Conservation (phyloP, 805 yeast genomes). For the Torulaspora microellipsoides region DNA sequence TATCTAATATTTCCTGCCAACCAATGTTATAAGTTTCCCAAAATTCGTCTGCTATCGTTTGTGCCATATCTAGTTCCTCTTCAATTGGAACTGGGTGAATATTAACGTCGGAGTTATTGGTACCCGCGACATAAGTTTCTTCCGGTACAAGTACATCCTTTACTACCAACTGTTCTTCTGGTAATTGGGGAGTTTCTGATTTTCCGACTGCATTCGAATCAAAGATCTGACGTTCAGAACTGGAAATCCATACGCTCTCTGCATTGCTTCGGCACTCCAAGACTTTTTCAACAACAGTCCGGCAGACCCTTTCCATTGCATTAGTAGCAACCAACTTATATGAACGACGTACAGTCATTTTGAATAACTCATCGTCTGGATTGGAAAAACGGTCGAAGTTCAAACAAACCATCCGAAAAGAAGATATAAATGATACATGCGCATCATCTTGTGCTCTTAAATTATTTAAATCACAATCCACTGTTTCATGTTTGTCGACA, state of each 20-base stretch:
- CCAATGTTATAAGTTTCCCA: constrained; percentile 24
- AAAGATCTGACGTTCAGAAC: neutral
- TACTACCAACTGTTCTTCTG: too few relatives aligned
- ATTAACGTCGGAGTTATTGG: too few relatives aligned
- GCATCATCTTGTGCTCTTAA: constrained; percentile 9
- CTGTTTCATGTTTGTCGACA: neutral
- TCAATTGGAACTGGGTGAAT: too few relatives aligned
- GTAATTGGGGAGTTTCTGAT: too few relatives aligned
- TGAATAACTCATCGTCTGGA: constrained; percentile 5
- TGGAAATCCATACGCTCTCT: constrained; percentile 17
- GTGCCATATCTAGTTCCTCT: constrained; percentile 10
- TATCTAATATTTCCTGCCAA: constrained; percentile 20
- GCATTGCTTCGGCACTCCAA: constrained; percentile 18
- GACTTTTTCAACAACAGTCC: constrained; percentile 20
- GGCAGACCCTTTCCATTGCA: constrained; percentile 14
- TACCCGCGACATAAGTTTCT: neutral
- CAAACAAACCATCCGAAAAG: constrained; percentile 12
- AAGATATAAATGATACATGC: constrained; percentile 7
- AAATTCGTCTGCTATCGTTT: constrained; percentile 24
- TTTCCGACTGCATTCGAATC: neutral
- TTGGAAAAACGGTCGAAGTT: constrained; percentile 11
- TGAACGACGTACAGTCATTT: constrained; percentile 10
- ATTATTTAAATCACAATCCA: constrained; percentile 14
- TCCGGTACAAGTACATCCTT: too few relatives aligned
- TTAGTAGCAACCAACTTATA: constrained; percentile 7